Evolutionary conservation across 768 basidiomycete species (phyloP).

Genomic region (Boletus rubroflammeus): DNA sequence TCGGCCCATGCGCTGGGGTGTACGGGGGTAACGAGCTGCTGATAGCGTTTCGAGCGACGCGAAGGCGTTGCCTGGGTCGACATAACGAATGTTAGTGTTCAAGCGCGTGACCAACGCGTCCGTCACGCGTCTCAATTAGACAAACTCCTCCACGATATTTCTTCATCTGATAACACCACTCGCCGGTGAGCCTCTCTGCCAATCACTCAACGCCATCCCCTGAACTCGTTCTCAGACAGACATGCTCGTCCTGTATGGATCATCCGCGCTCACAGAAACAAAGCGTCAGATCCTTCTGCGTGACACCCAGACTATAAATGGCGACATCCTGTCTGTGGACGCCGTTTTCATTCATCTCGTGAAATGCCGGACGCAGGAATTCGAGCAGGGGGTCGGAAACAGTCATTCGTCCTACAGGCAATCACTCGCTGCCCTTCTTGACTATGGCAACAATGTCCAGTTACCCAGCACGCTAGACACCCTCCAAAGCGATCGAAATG

Average conservation of each 20-base stretch:
- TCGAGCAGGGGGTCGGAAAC: slow-evolving; percentile 47
- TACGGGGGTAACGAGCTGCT: slow-evolving; percentile 31
- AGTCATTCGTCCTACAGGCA: slow-evolving; percentile 42
- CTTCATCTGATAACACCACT: slow-evolving; percentile 4
- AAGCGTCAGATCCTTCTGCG: slow-evolving; percentile 67
- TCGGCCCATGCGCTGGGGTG: slow-evolving; percentile 27
- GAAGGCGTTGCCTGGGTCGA: slow-evolving; percentile 28
- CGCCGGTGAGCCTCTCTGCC: slow-evolving; percentile 8
- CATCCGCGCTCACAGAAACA: slow-evolving; percentile 68
- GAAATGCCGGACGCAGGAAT: slow-evolving; percentile 47
- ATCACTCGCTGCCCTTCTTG: slow-evolving; percentile 67
- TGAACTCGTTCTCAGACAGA: slow-evolving; percentile 6
- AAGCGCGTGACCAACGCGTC: slow-evolving; percentile 15
- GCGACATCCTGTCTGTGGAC: slow-evolving; percentile 66
- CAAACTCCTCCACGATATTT: slow-evolving; percentile 1
- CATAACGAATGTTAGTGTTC: slow-evolving; percentile 5
- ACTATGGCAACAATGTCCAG: slow-evolving; percentile 78
- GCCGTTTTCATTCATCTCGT: slow-evolving; percentile 86
- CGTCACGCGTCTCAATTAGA: slow-evolving; percentile 20
- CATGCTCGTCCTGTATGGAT: slow-evolving; percentile 80
- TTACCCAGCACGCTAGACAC: slow-evolving; percentile 41
- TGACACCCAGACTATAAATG: slow-evolving; percentile 48
- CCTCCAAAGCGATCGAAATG: slow-evolving; percentile 35
- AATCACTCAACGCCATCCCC: neutral
- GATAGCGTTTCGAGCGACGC: slow-evolving; percentile 37